Percentiles rank a stretch among this genome's conserved stretches.
These are phyloP conservation scores for Zoysia matrella DNA, from an alignment of 202 grass and related monocot species.

Conservation along the genomic window DNA sequence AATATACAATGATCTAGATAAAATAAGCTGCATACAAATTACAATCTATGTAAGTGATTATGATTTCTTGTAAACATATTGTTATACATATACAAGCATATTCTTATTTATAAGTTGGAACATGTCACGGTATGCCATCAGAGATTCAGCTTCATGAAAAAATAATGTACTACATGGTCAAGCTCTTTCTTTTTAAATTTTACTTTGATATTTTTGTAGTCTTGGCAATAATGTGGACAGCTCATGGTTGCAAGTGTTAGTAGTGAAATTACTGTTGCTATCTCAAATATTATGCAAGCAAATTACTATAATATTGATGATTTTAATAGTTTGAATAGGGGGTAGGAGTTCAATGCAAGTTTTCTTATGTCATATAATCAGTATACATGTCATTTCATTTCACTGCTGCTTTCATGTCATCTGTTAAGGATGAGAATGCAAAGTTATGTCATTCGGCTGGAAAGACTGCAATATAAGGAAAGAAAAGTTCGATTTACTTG, in stretches of 20 bases:
- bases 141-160: background rate
- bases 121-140: background rate
- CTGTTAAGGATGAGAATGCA: background rate
- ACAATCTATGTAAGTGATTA: background rate
- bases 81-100: background rate
- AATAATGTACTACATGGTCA: background rate
- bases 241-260: background rate
- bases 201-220: too few species aligned
- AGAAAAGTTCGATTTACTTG: background rate
- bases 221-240: background rate
- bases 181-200: background rate
- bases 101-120: background rate
- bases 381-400: background rate
- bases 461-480: background rate
- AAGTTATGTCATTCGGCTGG: background rate
- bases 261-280: background rate
- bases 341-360: background rate
- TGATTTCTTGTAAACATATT: background rate
- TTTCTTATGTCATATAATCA: background rate
- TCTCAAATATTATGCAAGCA: background rate
- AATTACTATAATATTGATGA: background rate
- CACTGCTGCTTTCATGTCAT: background rate
- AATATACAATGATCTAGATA: background rate
- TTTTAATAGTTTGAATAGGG: too few species aligned
- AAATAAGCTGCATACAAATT: background rate